Evolutionary conservation across 352 stramenopile genomes (phyloP), one percentile per base, ranked within the genome.

Genomic region (Phytophthora ohioensis): DNA sequence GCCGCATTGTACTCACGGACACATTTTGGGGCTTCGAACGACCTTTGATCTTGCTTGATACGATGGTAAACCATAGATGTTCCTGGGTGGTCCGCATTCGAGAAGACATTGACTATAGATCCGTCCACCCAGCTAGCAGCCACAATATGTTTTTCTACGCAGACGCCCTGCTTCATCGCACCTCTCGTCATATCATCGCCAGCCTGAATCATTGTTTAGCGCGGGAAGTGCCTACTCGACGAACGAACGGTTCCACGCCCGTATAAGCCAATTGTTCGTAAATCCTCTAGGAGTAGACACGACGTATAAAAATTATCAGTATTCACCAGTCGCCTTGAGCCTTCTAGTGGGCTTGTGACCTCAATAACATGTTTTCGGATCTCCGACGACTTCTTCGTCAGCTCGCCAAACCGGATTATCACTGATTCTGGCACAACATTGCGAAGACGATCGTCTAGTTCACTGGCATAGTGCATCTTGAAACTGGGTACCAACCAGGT

Each of bases 231-330:
- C 30, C 64, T 67, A 39, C 57, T 73, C n/a, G 30, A 30, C 0
- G 31, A 10, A 10, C 62, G 61, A 11, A 78, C 55, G 0, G 65
- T 78, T 4, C 71, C 67, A 21, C 67, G 39, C 3, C 61, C 62
- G 31, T 70, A 78, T 0, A 80, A 15, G 4, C 68, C 68, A 13
- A 74, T 69, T 4, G 68, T 36, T 35, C 75, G 38, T 3, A 82
- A 35, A 31, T 46, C 57, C 11, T 75, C 56, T 3, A 80, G 52
- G 0, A 80, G 58, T 15, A 71, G 54, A 36, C 75, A 64, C 0
- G 71, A 82, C 0, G 67, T 80, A 39, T 82, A 82, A 43, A 68
- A 80, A 57, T 82, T 79, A 38, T 82, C 71, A 3, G 36, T 42
- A 12, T 4, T 42, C 3, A 42, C 36, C 2, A 42, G 4, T 12